Base-by-base conservation (phyloP, 2,329 filamentous ascomycete genomes). In the Microsporum canis region DNA sequence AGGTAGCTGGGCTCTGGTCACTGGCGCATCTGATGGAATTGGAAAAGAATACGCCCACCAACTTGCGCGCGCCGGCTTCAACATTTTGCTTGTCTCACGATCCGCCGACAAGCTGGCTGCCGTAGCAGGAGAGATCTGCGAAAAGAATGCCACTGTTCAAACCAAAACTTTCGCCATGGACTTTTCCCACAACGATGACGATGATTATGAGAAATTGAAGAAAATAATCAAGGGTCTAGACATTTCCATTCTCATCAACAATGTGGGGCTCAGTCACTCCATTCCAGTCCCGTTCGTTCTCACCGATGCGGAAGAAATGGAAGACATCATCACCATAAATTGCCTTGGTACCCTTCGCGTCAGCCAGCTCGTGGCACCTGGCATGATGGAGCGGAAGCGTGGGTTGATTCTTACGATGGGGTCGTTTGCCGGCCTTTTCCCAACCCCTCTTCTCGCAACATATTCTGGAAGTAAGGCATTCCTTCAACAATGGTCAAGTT, bases 391-490 rank as follows among this genome's bases (percentile, higher is more conserved):
- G 72, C 88, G 91, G 69, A 90, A 88, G 77, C 85, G 86, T 61
- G 94, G 95, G 29, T 81, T 99, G 39, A 90, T 99, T 70, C 80
- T 99, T 60, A 99, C 92, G 62, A 96, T 99, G 91, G 94, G 92
- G 55, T 96, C 91, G 8, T 95, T 97, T 72, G 94, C 88, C 64
- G 95, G 94, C 66, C 87, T 95, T 76, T 84, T 94, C 63, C 94
- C 94, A 5, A 96, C 90, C 0, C 91, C 95, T 4, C 85, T 94
- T 60, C 83, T 99, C 51, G 94, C 94, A 10, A 97, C 94, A 2
- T 99, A 99, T 81, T 95, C 89, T 51, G 94, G 94, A 66, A 94
- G 88, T 83, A 99, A 99, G 78, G 92, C 94, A 1, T 99, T 99
- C 82, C 82, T 99, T 57, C 92, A 97, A 77, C 87, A 95, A 71